These are phyloP conservation scores for Aspergillus glaucus DNA, from an alignment of 2,329 filamentous ascomycete genomes.

Conservation along the genomic window DNA sequence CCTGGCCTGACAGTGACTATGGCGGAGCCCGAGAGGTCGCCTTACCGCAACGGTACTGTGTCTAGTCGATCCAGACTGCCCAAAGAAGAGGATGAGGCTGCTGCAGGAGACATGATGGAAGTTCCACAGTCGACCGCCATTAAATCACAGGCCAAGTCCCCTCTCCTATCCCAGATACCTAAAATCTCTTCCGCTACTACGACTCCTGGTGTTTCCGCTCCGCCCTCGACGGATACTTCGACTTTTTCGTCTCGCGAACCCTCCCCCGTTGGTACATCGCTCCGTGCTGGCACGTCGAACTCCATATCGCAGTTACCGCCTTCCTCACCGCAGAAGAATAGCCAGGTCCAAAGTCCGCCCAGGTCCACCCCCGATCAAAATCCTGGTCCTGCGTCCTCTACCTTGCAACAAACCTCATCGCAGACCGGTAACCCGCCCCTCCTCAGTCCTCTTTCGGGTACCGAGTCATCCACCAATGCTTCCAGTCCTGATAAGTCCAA, in stretches of 20 bases:
- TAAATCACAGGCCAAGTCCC: constrained; percentile 20
- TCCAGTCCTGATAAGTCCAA: constrained; percentile 59
- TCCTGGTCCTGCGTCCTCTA: constrained; percentile 50
- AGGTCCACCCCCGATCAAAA: constrained; percentile 43
- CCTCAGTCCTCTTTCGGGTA: constrained; percentile 47
- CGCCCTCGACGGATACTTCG: constrained; percentile 40
- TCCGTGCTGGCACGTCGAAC: constrained; percentile 24
- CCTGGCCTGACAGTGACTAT: constrained; percentile 25
- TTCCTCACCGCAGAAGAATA: constrained; percentile 59
- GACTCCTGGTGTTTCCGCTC: constrained; percentile 20
- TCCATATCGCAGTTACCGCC: constrained; percentile 26
- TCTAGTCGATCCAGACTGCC: constrained; percentile 23
- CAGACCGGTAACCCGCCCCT: constrained; percentile 62
- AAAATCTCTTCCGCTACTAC: constrained; percentile 22
- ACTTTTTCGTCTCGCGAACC: constrained; percentile 44
- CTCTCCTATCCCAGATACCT: constrained; percentile 26
- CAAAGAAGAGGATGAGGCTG: constrained; percentile 19
- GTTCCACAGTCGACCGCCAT: constrained; percentile 18
- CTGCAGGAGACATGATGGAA: constrained; percentile 25
- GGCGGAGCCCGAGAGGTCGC: constrained; percentile 33
- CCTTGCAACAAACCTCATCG: constrained; percentile 62
- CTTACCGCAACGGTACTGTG: constrained; percentile 23
- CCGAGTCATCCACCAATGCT: constrained; percentile 57
- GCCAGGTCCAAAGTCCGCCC: constrained; percentile 59
- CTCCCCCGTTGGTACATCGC: constrained; percentile 37